Conservation (phyloP, 805 yeast species). For the Candida dajiaensis region DNA sequence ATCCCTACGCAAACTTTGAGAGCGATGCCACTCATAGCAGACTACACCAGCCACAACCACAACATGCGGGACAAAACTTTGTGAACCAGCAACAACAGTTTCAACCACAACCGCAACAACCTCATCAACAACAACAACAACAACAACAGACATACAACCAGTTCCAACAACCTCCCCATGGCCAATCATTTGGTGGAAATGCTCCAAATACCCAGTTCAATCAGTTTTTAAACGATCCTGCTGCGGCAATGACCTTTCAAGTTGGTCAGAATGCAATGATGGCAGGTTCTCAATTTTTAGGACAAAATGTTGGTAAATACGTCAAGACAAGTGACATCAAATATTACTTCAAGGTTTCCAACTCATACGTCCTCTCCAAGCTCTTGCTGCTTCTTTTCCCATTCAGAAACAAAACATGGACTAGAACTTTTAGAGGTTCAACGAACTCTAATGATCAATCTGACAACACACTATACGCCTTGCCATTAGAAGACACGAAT, state of each 20-base stretch:
- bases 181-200: conserved; percentile 7
- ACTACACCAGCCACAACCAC: conserved; percentile 19
- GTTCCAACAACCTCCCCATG: conserved; percentile 24
- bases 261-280: conserved; percentile 81
- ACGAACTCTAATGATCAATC: conserved; percentile 22
- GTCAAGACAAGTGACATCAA: conserved; percentile 54
- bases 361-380: conserved; percentile 75
- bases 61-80: conserved; percentile 14
- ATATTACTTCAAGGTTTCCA: conserved; percentile 88
- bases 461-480: conserved; percentile 40
- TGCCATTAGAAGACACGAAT: conserved; percentile 82
- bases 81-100: conserved; percentile 23
- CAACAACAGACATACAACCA: conserved; percentile 10
- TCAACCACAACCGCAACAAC: conserved; percentile 17
- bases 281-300: conserved; percentile 74
- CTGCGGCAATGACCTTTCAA: conserved; percentile 80
- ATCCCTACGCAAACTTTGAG: conserved; percentile 37
- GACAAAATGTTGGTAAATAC: conserved; percentile 48
- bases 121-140: conserved; percentile 20
- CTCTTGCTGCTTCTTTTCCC: conserved; percentile 76
- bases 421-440: conserved; percentile 39
- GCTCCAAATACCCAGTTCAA: conserved; percentile 12
- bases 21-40: conserved; percentile 13
- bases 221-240: conserved; percentile 65
- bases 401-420: conserved; percentile 80